A percentile compares a stretch with the other conserved stretches of the same genome.
These are phyloP conservation scores for Vaccinium corymbosum DNA, from an alignment of 148 eudicot species.

Conservation along the genomic window DNA sequence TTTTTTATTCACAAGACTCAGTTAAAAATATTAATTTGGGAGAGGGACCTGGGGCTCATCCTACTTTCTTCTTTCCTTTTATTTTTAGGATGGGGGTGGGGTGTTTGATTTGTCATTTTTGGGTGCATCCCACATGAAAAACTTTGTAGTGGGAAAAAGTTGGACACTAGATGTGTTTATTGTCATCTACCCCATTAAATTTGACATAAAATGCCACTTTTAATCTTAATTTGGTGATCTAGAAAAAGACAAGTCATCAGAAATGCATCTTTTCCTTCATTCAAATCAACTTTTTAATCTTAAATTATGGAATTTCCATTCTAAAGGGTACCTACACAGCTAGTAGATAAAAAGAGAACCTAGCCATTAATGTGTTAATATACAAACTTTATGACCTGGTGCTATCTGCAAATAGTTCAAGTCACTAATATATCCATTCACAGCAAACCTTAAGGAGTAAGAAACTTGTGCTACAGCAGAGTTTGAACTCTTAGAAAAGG, in stretches of 20 bases:
- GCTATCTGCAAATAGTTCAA: background rate
- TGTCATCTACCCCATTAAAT: background rate
- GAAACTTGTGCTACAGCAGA: background rate
- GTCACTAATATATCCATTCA: background rate
- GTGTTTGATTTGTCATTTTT: background rate
- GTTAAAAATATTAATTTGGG: background rate
- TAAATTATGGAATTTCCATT: background rate
- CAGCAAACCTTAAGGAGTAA: conserved; percentile 9
- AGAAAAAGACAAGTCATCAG: conserved; percentile 1
- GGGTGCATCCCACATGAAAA: background rate
- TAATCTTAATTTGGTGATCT: background rate
- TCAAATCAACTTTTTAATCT: background rate
- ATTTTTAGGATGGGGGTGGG: background rate
- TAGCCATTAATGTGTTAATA: background rate
- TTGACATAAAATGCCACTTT: conserved; percentile 16
- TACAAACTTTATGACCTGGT: background rate
- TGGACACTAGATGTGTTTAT: background rate
- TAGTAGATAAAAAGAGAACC: background rate
- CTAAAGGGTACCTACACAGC: background rate
- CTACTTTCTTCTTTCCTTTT: background rate
- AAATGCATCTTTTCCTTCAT: background rate
- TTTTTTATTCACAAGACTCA: background rate
- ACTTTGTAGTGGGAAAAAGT: background rate
- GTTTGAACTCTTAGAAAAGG: background rate
- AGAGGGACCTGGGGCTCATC: background rate